phyloP scores from a whole-genome alignment of 306 rosid species.

The Delonix regia region DNA sequence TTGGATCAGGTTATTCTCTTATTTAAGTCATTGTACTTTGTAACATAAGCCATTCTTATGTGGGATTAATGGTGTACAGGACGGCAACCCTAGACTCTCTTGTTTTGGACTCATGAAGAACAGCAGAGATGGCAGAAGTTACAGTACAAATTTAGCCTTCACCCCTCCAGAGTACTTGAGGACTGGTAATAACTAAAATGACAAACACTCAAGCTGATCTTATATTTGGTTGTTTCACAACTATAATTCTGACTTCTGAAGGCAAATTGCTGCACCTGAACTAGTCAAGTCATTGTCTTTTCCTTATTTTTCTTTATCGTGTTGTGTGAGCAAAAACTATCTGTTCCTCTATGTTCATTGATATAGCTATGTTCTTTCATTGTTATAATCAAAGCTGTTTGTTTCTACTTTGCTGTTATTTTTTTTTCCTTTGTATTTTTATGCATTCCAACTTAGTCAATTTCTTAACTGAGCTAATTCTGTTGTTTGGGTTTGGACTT shows the following conservation, averaged over 20 bases:
- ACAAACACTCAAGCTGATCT: not conserved
- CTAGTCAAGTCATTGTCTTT: not conserved
- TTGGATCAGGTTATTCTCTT: not conserved
- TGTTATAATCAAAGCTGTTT: not conserved
- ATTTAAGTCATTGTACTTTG: conserved; percentile 2
- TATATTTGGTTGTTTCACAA: not conserved
- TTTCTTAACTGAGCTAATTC: conserved; percentile 10
- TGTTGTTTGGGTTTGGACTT: conserved; percentile 30
- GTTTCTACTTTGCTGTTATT: not conserved
- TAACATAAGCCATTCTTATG: conserved; percentile 13
- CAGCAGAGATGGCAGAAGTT: conserved; percentile 87
- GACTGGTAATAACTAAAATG: conserved; percentile 52
- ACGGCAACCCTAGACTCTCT: conserved; percentile 75
- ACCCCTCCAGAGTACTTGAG: conserved; percentile 90
- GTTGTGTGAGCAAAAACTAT: not conserved
- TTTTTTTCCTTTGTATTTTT: not conserved
- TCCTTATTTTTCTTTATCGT: not conserved
- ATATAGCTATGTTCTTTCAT: not conserved
- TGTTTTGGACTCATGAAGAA: conserved; percentile 92
- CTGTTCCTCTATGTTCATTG: not conserved
- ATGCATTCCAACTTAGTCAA: not conserved
- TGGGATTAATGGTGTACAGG: conserved; percentile 46
- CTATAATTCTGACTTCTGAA: not conserved
- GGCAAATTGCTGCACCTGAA: not conserved
- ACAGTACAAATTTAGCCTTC: conserved; percentile 84